These are phyloP conservation scores for Trametes cubensis DNA, from an alignment of 768 basidiomycete genomes.

Conservation along the genomic window DNA sequence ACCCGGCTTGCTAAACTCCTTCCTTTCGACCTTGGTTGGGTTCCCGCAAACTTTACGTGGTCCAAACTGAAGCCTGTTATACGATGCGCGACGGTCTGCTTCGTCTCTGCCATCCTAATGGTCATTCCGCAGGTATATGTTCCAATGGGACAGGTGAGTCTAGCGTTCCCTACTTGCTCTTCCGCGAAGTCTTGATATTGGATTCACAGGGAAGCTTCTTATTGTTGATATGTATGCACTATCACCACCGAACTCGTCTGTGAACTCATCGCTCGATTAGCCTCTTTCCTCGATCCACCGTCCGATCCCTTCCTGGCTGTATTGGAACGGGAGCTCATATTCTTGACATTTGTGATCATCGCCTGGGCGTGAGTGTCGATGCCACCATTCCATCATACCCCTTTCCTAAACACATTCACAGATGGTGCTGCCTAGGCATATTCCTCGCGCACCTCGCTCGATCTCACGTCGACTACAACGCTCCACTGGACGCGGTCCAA, in stretches of 20 bases:
- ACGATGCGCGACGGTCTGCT: slow-evolving; percentile 63
- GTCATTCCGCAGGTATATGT: slow-evolving; percentile 52
- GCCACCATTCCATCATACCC: neutral
- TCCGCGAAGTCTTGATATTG: neutral
- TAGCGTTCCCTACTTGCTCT: neutral
- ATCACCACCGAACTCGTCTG: neutral
- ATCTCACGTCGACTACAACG: slow-evolving; percentile 42
- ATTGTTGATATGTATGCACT: slow-evolving; percentile 56
- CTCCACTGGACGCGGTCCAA: slow-evolving; percentile 42
- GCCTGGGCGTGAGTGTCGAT: slow-evolving; percentile 61
- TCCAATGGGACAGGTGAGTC: slow-evolving; percentile 59
- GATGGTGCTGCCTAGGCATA: slow-evolving; percentile 70
- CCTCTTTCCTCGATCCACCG: slow-evolving; percentile 67
- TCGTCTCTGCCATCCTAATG: slow-evolving; percentile 62
- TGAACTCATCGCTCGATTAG: slow-evolving; percentile 35
- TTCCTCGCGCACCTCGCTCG: slow-evolving; percentile 63
- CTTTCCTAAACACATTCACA: slow-evolving; percentile 28
- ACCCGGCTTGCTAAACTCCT: slow-evolving; percentile 19
- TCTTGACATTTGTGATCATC: slow-evolving; percentile 49
- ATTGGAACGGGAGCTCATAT: slow-evolving; percentile 63
- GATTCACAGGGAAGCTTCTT: slow-evolving; percentile 59
- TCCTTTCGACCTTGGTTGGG: slow-evolving; percentile 51
- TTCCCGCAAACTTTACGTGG: slow-evolving; percentile 58
- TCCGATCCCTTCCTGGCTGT: slow-evolving; percentile 68
- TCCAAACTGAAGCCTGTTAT: slow-evolving; percentile 64